These are phyloP conservation scores for Arabis hirsuta DNA, from an alignment of 345 rosid genomes.

Conservation along the genomic window DNA sequence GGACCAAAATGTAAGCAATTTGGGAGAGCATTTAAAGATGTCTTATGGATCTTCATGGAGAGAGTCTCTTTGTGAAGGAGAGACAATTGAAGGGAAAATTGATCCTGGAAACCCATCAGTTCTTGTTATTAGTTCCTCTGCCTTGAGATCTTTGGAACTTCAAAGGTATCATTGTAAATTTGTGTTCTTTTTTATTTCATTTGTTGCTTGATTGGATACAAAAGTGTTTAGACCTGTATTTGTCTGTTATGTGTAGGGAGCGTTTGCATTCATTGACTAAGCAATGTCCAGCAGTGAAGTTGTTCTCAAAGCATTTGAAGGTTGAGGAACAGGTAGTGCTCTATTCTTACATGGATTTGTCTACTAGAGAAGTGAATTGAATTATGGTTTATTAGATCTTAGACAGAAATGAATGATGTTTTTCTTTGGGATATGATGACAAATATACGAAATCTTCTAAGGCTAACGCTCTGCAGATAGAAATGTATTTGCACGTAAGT, in stretches of 20 bases:
- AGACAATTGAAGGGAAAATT: slow-evolving; percentile 53
- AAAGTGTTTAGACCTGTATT: neutral
- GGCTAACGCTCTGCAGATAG: slow-evolving; percentile 43
- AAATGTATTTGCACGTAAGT: slow-evolving; percentile 58
- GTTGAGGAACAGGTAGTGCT: slow-evolving; percentile 81
- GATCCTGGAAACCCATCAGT: slow-evolving; percentile 76
- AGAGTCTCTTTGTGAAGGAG: slow-evolving; percentile 58
- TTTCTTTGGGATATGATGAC: slow-evolving; percentile 45
- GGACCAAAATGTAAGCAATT: slow-evolving; percentile 52
- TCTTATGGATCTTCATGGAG: slow-evolving; percentile 69
- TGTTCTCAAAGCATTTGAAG: slow-evolving; percentile 91
- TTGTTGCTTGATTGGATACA: slow-evolving; percentile 2
- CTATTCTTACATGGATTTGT: slow-evolving; percentile 7
- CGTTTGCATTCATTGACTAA: slow-evolving; percentile 65
- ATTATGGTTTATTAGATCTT: slow-evolving; percentile 39
- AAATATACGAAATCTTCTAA: slow-evolving; percentile 32
- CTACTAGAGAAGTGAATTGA: neutral
- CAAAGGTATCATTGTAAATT: slow-evolving; percentile 51
- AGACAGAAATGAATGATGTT: no score
- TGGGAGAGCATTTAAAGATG: slow-evolving; percentile 59
- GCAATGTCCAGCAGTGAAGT: slow-evolving; percentile 73
- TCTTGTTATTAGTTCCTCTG: slow-evolving; percentile 69
- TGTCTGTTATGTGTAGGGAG: slow-evolving; percentile 46
- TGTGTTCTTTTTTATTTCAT: neutral
- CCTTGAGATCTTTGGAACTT: slow-evolving; percentile 73